Evolutionary conservation across 1,139 yeast species (phyloP), one percentile per base, ranked within the genome.

Genomic region (Hansenula lynferdii): DNA sequence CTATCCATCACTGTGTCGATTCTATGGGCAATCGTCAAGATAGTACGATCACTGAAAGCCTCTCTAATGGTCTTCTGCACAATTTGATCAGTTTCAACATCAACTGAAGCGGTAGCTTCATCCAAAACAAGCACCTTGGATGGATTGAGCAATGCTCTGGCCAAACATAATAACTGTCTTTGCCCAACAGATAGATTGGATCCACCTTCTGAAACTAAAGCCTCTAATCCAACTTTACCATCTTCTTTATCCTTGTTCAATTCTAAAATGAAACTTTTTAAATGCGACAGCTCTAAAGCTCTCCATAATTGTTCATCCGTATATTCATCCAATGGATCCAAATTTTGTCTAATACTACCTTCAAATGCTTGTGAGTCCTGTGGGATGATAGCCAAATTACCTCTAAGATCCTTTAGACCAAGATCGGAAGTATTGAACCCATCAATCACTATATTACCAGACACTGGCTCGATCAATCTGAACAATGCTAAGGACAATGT

Each of bases 51-150:
- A 35, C 62, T 65, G 56, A 85, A 84, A 51, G 77, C 79, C 2
- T 61, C 54, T 41, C 90, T 67, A 31, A 85, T 84, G 0, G 94
- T 83, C 45, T 78, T 76, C 60, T 85, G 95, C 38, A 85, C 77
- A 39, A 83, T 71, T 47, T 72, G 72, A 52, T 85, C 95, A 0
- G 95, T 85, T 54, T 82, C 83, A 16, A 81, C 77, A 57, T 85
- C 95, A 23, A 85, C 90, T 3, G 92, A 83, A 0, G 95, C 90
- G 0, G 95, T 85, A 1, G 95, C 95, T 60, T 85, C 95, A 55
- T 85, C 95, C 34, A 85, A 62, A 16, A 85, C 75, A 41, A 85
- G 63, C 22, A 85, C 74, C 43, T 72, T 77, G 3, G 89, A 76
- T 12, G 72, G 69, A 40, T 71, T 72, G 45, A 85, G 64, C 35